A percentile compares a stretch with the other conserved stretches of the same genome.
Conservation (phyloP, 2,329 filamentous ascomycete genomes). For the Aschersonia sp. region DNA sequence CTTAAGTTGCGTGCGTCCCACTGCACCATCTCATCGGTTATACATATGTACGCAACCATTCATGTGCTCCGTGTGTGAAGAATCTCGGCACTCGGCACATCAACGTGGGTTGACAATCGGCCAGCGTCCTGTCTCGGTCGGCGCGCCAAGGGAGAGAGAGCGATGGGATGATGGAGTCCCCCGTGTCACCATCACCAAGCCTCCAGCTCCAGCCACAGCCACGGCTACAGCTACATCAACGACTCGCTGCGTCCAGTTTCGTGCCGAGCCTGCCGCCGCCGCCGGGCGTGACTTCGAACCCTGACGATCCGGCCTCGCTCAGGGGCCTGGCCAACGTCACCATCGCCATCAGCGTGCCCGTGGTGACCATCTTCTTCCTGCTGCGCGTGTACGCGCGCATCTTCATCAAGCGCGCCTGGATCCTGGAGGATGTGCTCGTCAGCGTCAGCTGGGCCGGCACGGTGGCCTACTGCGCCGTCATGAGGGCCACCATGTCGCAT, state of each 20-base stretch:
- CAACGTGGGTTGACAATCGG: too few relatives aligned
- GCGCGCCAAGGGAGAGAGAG: too few relatives aligned
- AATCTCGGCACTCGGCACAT: too few relatives aligned
- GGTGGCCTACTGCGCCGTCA: constrained; percentile 5
- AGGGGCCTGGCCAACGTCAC: constrained; percentile 2
- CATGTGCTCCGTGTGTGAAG: too few relatives aligned
- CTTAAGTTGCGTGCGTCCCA: not conserved
- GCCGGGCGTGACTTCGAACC: constrained; percentile 2
- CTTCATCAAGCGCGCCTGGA: constrained; percentile 3
- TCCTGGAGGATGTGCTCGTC: constrained; percentile 3
- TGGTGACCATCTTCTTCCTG: constrained; percentile 4
- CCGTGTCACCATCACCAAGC: not conserved
- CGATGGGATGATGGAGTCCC: not conserved
- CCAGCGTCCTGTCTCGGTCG: too few relatives aligned
- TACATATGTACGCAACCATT: too few relatives aligned
- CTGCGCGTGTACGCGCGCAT: constrained; percentile 2
- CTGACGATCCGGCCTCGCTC: constrained; percentile 1
- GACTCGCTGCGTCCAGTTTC: not conserved
- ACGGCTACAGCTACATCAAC: not conserved
- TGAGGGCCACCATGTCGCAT: constrained; percentile 4
- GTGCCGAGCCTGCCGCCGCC: constrained; percentile 2
- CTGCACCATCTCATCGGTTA: not conserved
- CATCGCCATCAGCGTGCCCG: constrained; percentile 2
- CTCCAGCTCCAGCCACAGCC: not conserved
- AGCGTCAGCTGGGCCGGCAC: constrained; percentile 2